Percentiles rank a stretch among this genome's conserved stretches.
These are phyloP conservation scores for Sugiyamaella japonica DNA, from an alignment of 1,139 yeast species.

Conservation along the genomic window DNA sequence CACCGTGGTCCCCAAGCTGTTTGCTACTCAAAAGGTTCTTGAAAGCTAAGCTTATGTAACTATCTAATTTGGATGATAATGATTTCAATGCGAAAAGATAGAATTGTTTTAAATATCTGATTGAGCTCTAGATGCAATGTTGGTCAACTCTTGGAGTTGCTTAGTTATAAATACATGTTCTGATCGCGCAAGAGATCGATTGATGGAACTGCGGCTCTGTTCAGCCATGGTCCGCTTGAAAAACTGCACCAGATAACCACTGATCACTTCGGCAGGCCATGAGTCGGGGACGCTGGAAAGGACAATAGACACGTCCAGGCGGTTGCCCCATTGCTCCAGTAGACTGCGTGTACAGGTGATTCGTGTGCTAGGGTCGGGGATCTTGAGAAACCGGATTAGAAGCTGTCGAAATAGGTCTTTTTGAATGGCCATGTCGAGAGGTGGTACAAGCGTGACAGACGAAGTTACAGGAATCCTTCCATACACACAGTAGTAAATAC, in stretches of 20 bases:
- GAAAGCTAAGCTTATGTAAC: conserved; percentile 4
- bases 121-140: conserved; percentile 6
- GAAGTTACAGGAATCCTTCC: conserved; percentile 28
- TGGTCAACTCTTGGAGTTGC: conserved; percentile 19
- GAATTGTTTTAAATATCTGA: conserved; percentile 3
- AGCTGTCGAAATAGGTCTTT: conserved; percentile 35
- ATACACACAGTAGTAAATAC: conserved; percentile 39
- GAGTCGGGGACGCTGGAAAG: conserved; percentile 36
- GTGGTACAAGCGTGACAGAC: conserved; percentile 13
- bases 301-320: conserved; percentile 36
- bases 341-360: conserved; percentile 33
- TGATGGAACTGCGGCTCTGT: conserved; percentile 29
- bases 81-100: not conserved
- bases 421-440: conserved; percentile 23
- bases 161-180: conserved; percentile 28
- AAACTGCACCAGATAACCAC: conserved; percentile 32
- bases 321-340: conserved; percentile 37
- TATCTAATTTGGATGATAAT: conserved; percentile 1
- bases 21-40: conserved; percentile 50
- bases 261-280: conserved; percentile 42
- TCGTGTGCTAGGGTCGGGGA: conserved; percentile 30
- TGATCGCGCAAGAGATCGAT: conserved; percentile 33
- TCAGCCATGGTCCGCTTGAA: conserved; percentile 29
- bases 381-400: conserved; percentile 34
- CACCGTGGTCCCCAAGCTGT: conserved; percentile 60